Base-by-base conservation (phyloP, 2,329 filamentous ascomycete species). In the Fusarium graminum region DNA sequence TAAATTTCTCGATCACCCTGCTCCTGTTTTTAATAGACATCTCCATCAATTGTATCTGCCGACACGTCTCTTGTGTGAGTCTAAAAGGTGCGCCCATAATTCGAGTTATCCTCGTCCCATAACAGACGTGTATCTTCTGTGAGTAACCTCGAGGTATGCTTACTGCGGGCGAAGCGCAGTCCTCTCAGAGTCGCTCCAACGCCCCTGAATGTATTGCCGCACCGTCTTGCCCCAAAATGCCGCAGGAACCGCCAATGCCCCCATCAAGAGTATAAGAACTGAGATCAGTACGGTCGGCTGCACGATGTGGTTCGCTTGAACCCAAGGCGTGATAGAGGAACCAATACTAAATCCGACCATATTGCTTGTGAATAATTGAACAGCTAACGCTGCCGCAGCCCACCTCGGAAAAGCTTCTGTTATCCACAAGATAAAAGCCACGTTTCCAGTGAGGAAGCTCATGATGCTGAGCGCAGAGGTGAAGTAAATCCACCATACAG, bases 181-280 rank as follows among this genome's bases (percentile, higher is more conserved):
- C 26, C 52, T 49, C 14, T 70, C 60, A 0, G 60, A 70, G 8
- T 65, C 55, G 10, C 64, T 69, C 67, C 64, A 70, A 7, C 67
- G 50, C 0, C 67, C 67, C 5, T 70, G 56, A 9, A 70, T 70
- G 26, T 56, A 70, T 38, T 70, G 67, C 4, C 67, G 45, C 0
- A 63, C 60, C 9, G 36, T 63, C 17, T 68, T 51, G 0, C 67
- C 67, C 64, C 67, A 70, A 12, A 70, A 70, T 1, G 67, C 67
- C 10, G 44, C 56, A 0, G 67, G 67, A 12, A 70, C 67, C 3
- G 67, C 67, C 29, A 70, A 22, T 2, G 17, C 26, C 2, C 67
- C 67, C 12, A 68, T 16, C 0, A 52, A 12, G 16, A 63, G 29
- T 6, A 45, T 63, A 14, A 68, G 22, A 4, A 25, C 25, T 6